Conservation (phyloP, 2,329 filamentous ascomycete species). For the Xylariaceae sp. region DNA sequence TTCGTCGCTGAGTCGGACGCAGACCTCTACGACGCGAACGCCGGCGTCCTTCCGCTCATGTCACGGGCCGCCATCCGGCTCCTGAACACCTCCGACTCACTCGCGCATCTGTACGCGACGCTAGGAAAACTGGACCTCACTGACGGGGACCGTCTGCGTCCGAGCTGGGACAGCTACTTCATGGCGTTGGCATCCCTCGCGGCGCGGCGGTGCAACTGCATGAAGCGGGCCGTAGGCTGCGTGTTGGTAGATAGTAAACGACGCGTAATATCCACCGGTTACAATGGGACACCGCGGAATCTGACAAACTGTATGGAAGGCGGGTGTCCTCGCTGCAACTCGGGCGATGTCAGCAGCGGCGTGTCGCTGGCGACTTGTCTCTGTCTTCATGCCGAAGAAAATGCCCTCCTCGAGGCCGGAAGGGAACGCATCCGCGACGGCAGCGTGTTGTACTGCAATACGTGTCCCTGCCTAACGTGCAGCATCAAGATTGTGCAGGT, state of each 20-base stretch:
- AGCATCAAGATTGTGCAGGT: slow-evolving; percentile 99
- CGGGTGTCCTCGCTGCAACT: slow-evolving; percentile 88
- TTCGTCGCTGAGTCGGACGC: slow-evolving; percentile 69
- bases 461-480: slow-evolving; percentile 95
- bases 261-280: slow-evolving; percentile 91
- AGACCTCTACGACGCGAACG: slow-evolving; percentile 73
- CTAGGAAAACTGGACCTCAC: slow-evolving; percentile 78
- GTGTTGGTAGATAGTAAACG: slow-evolving; percentile 82
- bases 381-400: slow-evolving; percentile 98
- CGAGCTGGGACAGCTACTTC: slow-evolving; percentile 96
- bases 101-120: slow-evolving; percentile 74
- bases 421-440: slow-evolving; percentile 85
- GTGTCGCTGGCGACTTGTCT: slow-evolving; percentile 83
- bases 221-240: slow-evolving; percentile 96
- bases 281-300: slow-evolving; percentile 95
- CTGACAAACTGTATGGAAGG: slow-evolving; percentile 91
- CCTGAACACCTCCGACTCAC: slow-evolving; percentile 79
- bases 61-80: slow-evolving; percentile 83
- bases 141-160: slow-evolving; percentile 80
- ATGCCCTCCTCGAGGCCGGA: slow-evolving; percentile 92
- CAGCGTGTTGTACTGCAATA: slow-evolving; percentile 90
- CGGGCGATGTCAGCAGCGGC: slow-evolving; percentile 70
- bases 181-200: slow-evolving; percentile 96
- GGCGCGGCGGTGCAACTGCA: slow-evolving; percentile 91
- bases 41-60: slow-evolving; percentile 77